Evolutionary conservation across 2,329 filamentous ascomycete genomes (phyloP).

Genomic region (Ampelomyces quisqualis): DNA sequence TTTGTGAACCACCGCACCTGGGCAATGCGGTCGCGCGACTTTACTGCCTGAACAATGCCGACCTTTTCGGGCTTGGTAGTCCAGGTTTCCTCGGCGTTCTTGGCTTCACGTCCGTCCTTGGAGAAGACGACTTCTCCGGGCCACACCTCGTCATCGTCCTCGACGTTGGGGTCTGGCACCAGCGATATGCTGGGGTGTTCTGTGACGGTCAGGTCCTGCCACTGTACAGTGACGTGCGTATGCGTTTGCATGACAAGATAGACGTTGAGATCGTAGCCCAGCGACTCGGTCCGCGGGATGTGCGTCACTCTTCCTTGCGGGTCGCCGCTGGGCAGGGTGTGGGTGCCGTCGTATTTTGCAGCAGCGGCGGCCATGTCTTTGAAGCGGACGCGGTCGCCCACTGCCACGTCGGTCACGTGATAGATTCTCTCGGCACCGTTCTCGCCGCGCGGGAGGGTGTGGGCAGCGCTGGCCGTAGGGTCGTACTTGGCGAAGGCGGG

Average conservation of each 20-base stretch:
- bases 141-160: conserved; percentile 59
- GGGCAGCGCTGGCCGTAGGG: conserved; percentile 26
- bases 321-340: conserved; percentile 26
- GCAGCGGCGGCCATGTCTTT: conserved; percentile 54
- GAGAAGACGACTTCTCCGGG: conserved; percentile 58
- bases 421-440: conserved; percentile 32
- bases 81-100: conserved; percentile 22
- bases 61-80: conserved; percentile 51
- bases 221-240: conserved; percentile 56
- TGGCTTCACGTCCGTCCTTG: conserved; percentile 40
- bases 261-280: conserved; percentile 61
- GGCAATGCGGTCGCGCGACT: conserved; percentile 58
- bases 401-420: conserved; percentile 43
- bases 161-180: conserved; percentile 53
- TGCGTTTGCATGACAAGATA: conserved; percentile 54
- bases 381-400: conserved; percentile 57
- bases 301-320: conserved; percentile 47
- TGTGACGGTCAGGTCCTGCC: conserved; percentile 59
- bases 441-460: conserved; percentile 23
- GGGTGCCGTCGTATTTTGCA: conserved; percentile 52
- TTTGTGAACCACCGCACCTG: conserved; percentile 56
- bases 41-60: conserved; percentile 59
- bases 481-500: conserved; percentile 49
- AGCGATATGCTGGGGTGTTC: conserved; percentile 50
- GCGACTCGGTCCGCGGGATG: conserved; percentile 50